Percentiles rank a stretch among this genome's conserved stretches.
Conservation (phyloP, 352 stramenopile species). For the Phytopythium litorale region DNA sequence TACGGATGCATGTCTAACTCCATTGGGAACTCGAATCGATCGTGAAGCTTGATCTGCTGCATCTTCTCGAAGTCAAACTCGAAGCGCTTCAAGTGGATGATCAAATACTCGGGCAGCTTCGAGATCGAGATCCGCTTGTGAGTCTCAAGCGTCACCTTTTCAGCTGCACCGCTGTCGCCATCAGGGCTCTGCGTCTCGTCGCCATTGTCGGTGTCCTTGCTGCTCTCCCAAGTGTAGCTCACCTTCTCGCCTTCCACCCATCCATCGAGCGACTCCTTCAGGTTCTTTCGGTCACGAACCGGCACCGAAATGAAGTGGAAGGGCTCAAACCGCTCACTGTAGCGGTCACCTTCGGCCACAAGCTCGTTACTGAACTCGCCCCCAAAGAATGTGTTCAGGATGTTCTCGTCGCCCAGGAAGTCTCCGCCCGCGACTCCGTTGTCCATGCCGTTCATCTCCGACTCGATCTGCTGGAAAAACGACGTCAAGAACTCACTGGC, state of each 20-base stretch:
- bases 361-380: conserved; percentile 92
- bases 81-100: conserved; percentile 95
- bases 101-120: conserved; percentile 85
- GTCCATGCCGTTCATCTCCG: conserved; percentile 81
- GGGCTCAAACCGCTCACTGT: conserved; percentile 86
- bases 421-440: conserved; percentile 16
- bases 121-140: conserved; percentile 89
- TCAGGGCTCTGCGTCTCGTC: conserved; percentile 14
- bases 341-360: conserved; percentile 79
- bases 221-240: conserved; percentile 88
- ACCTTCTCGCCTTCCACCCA: conserved; percentile 90
- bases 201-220: conserved; percentile 12
- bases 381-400: conserved; percentile 86
- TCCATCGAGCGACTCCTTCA: conserved; percentile 81
- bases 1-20: conserved; percentile 88
- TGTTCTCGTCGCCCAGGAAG: conserved; percentile 61
- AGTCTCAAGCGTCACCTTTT: conserved; percentile 86
- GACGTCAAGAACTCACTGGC: conserved; percentile 91
- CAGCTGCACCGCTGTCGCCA: conserved; percentile 17
- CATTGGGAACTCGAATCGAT: conserved; percentile 91
- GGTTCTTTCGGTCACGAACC: conserved; percentile 82
- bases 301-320: conserved; percentile 91
- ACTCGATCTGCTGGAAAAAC: conserved; percentile 93
- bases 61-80: conserved; percentile 95
- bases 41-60: conserved; percentile 93